These are phyloP conservation scores for Pyrus hybrid DNA, from an alignment of 331 rosid species.

Conservation along the genomic window DNA sequence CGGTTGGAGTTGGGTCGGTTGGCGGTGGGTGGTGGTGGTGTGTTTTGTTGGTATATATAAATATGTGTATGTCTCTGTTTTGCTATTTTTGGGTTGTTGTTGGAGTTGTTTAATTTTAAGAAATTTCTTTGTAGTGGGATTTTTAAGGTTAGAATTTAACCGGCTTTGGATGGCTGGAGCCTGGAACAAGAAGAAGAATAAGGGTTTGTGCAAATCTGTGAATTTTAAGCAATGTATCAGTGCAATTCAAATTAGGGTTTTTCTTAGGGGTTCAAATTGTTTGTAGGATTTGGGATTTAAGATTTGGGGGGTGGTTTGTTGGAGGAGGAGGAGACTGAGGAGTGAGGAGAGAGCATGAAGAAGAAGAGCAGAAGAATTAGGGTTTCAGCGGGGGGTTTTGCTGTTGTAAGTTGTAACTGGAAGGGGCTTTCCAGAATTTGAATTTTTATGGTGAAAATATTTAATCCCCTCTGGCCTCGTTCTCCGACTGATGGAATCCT, in stretches of 20 bases:
- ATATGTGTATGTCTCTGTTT: conserved; percentile 41
- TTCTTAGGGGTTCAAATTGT: conserved; percentile 36
- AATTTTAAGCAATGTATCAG: conserved; percentile 29
- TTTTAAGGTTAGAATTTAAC: conserved; percentile 50
- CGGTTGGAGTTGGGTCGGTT: no score
- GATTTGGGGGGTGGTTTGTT: conserved; percentile 18
- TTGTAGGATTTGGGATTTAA: conserved; percentile 29
- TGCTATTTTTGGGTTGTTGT: conserved; percentile 15
- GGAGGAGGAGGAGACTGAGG: conserved; percentile 23
- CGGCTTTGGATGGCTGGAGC: conserved; percentile 31
- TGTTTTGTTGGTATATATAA: no score
- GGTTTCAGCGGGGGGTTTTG: conserved; percentile 14
- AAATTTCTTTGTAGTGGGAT: conserved; percentile 21
- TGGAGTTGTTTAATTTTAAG: conserved; percentile 5
- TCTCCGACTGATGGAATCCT: background rate
- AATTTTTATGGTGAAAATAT: background rate
- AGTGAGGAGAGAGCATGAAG: conserved; percentile 6
- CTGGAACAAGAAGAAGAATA: conserved; percentile 20
- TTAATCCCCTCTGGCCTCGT: background rate
- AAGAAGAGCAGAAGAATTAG: conserved; percentile 7
- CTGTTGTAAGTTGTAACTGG: conserved; percentile 12
- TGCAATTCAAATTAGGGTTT: conserved; percentile 49
- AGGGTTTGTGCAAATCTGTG: conserved; percentile 23
- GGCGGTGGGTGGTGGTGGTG: conserved; percentile 15
- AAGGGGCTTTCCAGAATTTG: conserved; percentile 9